These are phyloP conservation scores for Taphrina flavorubra DNA, from an alignment of 1,139 yeast genomes.

Conservation along the genomic window DNA sequence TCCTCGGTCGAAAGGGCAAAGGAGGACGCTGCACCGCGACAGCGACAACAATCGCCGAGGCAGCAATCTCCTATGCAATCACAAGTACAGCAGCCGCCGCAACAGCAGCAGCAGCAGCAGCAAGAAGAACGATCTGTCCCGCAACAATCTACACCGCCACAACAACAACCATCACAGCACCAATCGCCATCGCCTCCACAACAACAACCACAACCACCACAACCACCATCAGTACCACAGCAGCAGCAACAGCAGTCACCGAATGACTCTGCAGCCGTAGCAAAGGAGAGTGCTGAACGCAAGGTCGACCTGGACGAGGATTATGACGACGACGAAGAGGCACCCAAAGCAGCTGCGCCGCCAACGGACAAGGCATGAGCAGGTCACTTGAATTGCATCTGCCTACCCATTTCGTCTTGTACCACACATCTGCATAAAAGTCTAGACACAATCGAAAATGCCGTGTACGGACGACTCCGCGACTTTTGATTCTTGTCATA, in stretches of 20 bases:
- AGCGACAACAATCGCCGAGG: background rate
- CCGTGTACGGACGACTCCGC: no score
- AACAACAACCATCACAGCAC: background rate
- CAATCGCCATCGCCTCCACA: background rate
- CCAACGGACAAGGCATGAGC: no score
- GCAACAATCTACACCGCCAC: background rate
- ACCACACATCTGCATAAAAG: no score
- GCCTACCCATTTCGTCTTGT: no score
- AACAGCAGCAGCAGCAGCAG: background rate
- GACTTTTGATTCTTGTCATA: no score
- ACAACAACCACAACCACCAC: background rate
- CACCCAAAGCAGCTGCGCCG: background rate
- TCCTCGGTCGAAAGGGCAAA: background rate
- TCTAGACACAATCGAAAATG: no score
- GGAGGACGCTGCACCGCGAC: background rate
- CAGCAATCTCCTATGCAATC: background rate
- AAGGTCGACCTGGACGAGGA: slow-evolving; percentile 47
- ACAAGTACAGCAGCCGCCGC: background rate
- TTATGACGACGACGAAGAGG: slow-evolving; percentile 46
- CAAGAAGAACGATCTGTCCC: background rate
- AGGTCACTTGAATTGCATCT: no score
- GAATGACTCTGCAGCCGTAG: background rate
- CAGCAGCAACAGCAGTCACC: background rate
- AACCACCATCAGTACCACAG: background rate
- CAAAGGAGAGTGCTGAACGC: slow-evolving; percentile 34